Conservation (phyloP, 2,329 filamentous ascomycete genomes). For the Ascosphaera apis region DNA sequence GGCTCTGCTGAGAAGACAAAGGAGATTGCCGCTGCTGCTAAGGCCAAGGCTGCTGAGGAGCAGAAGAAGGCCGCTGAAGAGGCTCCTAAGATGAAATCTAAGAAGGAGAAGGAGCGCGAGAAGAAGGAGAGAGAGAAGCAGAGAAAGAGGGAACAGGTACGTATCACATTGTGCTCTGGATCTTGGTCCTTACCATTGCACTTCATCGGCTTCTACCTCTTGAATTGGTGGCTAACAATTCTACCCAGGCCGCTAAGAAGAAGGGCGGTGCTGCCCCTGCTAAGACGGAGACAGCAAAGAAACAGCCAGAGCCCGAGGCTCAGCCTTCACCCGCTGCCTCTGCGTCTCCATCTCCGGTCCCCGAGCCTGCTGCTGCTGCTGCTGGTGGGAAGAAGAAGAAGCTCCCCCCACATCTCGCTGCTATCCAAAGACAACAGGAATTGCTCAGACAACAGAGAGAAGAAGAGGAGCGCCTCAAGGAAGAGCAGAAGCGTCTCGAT, state of each 20-base stretch:
- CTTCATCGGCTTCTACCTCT: too few species aligned
- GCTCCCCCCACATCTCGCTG: conserved; percentile 34
- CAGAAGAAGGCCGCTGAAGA: conserved; percentile 29
- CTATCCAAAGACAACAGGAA: conserved; percentile 27
- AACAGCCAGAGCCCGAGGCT: conserved; percentile 29
- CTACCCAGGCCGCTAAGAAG: conserved; percentile 43
- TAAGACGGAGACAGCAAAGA: conserved; percentile 26
- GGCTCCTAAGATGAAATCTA: conserved; percentile 57
- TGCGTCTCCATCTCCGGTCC: conserved; percentile 13
- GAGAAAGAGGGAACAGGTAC: conserved; percentile 89
- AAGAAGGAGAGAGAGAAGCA: conserved; percentile 98
- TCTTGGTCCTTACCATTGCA: not conserved
- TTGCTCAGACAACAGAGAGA: conserved; percentile 21
- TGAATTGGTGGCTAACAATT: conserved; percentile 2
- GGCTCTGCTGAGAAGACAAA: conserved; percentile 50
- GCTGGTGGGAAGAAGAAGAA: conserved; percentile 64
- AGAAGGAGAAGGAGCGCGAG: conserved; percentile 94
- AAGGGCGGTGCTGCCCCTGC: conserved; percentile 43
- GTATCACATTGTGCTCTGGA: conserved; percentile 7
- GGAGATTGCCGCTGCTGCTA: conserved; percentile 33
- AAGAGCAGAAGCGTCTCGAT: conserved; percentile 18
- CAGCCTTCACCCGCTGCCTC: conserved; percentile 24
- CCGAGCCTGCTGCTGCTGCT: conserved; percentile 15
- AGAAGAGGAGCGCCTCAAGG: conserved; percentile 19
- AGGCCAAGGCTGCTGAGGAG: conserved; percentile 20